phyloP scores from a whole-genome alignment of 2,329 filamentous ascomycete genomes.

The Fusarium marasasianum region DNA sequence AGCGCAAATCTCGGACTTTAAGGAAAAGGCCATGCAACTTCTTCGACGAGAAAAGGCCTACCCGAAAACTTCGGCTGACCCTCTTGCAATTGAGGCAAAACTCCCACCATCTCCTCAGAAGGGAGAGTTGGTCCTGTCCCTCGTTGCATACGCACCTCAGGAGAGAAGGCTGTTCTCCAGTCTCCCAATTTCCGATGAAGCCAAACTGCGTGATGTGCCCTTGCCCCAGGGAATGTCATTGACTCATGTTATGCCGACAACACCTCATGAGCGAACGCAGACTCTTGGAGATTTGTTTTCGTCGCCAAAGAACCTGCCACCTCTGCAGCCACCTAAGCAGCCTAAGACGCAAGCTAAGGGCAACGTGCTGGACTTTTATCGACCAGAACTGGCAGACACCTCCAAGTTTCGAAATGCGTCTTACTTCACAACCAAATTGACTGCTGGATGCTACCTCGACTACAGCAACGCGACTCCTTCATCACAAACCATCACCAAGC shows the following conservation, averaged over 20 bases:
- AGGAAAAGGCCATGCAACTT: slow-evolving; percentile 69
- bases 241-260: slow-evolving; percentile 49
- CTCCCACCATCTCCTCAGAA: slow-evolving; percentile 51
- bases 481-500: slow-evolving; percentile 67
- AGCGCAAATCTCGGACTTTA: slow-evolving; percentile 64
- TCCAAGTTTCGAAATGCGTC: slow-evolving; percentile 63
- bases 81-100: slow-evolving; percentile 54
- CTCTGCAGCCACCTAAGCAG: slow-evolving; percentile 76
- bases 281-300: slow-evolving; percentile 80
- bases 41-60: slow-evolving; percentile 69
- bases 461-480: slow-evolving; percentile 71
- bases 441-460: slow-evolving; percentile 76
- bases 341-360: slow-evolving; percentile 75
- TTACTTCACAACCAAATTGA: slow-evolving; percentile 73
- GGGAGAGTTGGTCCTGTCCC: slow-evolving; percentile 72
- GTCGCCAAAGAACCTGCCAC: slow-evolving; percentile 70
- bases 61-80: slow-evolving; percentile 51
- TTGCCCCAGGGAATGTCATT: slow-evolving; percentile 78
- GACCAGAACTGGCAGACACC: slow-evolving; percentile 65
- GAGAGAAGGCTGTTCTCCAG: slow-evolving; percentile 88
- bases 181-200: slow-evolving; percentile 58
- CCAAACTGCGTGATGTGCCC: slow-evolving; percentile 53
- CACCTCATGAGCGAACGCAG: slow-evolving; percentile 58
- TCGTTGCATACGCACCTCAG: slow-evolving; percentile 78
- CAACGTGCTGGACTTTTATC: slow-evolving; percentile 62